Conservation (phyloP, 1,284 basidiomycete genomes). For the Prillingera fragicola region DNA sequence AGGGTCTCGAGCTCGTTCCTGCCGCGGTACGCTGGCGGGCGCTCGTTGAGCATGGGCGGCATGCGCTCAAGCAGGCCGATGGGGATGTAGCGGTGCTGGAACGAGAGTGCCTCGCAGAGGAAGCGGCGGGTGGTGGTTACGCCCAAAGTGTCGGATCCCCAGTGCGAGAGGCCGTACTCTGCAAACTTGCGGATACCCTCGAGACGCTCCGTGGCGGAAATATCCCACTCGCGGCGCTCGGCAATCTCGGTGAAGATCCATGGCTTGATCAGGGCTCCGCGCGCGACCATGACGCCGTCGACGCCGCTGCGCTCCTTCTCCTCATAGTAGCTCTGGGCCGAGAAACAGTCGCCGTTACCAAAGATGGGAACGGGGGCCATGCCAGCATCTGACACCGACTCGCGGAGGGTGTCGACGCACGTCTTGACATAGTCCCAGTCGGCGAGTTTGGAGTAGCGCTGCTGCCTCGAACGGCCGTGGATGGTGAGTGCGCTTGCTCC, state of each 20-base stretch:
- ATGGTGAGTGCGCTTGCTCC: constrained; percentile 77
- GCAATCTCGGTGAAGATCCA: constrained; percentile 97
- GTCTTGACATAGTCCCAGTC: constrained; percentile 84
- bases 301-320: constrained; percentile 71
- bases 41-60: constrained; percentile 79
- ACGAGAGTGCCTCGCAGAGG: constrained; percentile 88
- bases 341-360: constrained; percentile 92
- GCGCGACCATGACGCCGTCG: constrained; percentile 90
- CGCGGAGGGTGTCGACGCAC: constrained; percentile 81
- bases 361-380: constrained; percentile 83
- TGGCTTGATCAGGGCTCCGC: constrained; percentile 90
- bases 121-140: constrained; percentile 90
- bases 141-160: constrained; percentile 83
- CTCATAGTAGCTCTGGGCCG: constrained; percentile 60
- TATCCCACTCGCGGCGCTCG: constrained; percentile 90
- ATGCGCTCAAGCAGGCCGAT: constrained; percentile 84
- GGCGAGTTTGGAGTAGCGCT: constrained; percentile 78
- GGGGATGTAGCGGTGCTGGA: constrained; percentile 91
- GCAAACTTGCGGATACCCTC: constrained; percentile 79
- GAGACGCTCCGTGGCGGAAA: constrained; percentile 80
- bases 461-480: constrained; percentile 86
- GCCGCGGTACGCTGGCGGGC: constrained; percentile 78
- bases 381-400: constrained; percentile 65
- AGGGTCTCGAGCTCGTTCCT: constrained; percentile 84
- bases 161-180: constrained; percentile 66